Evolutionary conservation across 192 early-diverging fungal species (phyloP).

Genomic region (Gaertneriomyces semiglobifer): DNA sequence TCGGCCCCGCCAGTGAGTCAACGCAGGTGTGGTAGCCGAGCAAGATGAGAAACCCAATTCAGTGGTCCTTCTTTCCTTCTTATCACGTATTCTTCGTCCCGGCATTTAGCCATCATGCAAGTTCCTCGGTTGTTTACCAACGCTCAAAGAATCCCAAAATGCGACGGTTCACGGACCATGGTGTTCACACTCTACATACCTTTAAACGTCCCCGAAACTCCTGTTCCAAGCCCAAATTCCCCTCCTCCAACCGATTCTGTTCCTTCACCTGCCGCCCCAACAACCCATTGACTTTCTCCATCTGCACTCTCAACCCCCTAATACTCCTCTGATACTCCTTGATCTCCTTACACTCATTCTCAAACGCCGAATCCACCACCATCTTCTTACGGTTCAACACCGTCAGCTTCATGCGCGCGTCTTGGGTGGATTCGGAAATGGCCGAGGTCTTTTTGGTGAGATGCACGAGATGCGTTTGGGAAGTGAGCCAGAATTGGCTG

Average conservation of each 20-base stretch:
- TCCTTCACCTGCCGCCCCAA: slow-evolving; percentile 48
- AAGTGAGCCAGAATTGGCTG: slow-evolving; percentile 56
- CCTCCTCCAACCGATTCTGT: slow-evolving; percentile 53
- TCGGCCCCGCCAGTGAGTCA: too few species aligned
- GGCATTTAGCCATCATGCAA: neutral
- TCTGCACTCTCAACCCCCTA: slow-evolving; percentile 52
- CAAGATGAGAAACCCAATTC: too few species aligned
- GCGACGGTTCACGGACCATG: too few species aligned
- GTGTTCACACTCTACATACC: slow-evolving; percentile 16
- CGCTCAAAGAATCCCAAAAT: neutral
- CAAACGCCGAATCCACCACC: slow-evolving; percentile 57
- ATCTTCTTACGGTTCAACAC: slow-evolving; percentile 57
- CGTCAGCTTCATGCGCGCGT: slow-evolving; percentile 53
- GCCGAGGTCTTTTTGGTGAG: slow-evolving; percentile 44
- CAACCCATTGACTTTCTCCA: slow-evolving; percentile 62
- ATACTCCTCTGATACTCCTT: slow-evolving; percentile 54
- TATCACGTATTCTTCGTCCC: neutral
- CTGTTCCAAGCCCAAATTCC: slow-evolving; percentile 56
- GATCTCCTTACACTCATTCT: slow-evolving; percentile 55
- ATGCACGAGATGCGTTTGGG: slow-evolving; percentile 58
- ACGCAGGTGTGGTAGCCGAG: too few species aligned
- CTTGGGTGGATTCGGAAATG: slow-evolving; percentile 48
- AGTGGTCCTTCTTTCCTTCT: too few species aligned
- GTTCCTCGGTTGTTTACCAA: neutral
- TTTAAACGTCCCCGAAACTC: slow-evolving; percentile 56